phyloP scores from a whole-genome alignment of 2,329 filamentous ascomycete species.

The Macrophomina pseudophaseolina region DNA sequence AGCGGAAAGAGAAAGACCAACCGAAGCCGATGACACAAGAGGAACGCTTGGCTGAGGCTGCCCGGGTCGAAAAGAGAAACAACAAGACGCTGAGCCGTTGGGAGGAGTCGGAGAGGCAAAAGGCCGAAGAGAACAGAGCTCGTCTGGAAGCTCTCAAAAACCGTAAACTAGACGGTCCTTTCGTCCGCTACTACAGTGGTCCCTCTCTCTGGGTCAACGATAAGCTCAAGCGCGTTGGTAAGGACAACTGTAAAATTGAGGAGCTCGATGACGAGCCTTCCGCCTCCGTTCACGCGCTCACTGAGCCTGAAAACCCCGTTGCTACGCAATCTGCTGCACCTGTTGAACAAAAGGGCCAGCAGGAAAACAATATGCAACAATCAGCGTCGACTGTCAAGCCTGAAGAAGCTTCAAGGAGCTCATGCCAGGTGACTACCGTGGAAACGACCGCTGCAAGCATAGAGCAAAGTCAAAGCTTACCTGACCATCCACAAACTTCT shows the following conservation, averaged over 20 bases:
- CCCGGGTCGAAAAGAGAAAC: constrained; percentile 82
- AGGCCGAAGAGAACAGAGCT: constrained; percentile 80
- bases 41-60: constrained; percentile 82
- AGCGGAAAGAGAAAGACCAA: constrained; percentile 71
- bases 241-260: constrained; percentile 42
- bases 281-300: background rate
- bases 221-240: constrained; percentile 70
- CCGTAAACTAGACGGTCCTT: constrained; percentile 83
- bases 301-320: background rate
- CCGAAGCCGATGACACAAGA: constrained; percentile 85
- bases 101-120: constrained; percentile 89
- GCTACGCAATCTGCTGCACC: background rate
- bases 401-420: background rate
- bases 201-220: constrained; percentile 80
- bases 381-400: background rate
- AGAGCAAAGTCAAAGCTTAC: constrained; percentile 9
- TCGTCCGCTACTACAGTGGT: constrained; percentile 94
- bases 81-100: constrained; percentile 89
- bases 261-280: constrained; percentile 36
- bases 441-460: background rate
- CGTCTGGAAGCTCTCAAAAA: constrained; percentile 88
- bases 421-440: background rate
- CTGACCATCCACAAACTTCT: background rate
- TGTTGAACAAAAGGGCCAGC: background rate
- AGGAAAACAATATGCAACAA: background rate